Evolutionary conservation across 495 filamentous ascomycete species (phyloP), one percentile per base, ranked within the genome.

Genomic region (Amniculicola lignicola): DNA sequence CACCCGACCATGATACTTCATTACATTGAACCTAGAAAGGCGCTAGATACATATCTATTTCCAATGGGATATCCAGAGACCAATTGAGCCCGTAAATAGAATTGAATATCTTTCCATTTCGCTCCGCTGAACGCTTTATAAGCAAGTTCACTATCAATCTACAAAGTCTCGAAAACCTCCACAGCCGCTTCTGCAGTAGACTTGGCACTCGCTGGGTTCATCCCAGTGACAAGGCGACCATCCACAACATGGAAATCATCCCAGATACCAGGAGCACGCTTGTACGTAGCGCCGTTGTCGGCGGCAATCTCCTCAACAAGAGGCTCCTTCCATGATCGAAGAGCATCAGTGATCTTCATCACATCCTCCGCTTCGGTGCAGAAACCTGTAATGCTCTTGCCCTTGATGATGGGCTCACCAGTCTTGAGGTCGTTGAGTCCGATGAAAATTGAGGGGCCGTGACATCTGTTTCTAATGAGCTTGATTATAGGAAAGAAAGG

Each of bases 211-310:
- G 62, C 55, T 18, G 70, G 70, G 49, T 71, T 73, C 41, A 48
- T 41, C 7, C 69, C 69, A 2, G 66, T 73, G 6, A 71, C 49
- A 19, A 71, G 48, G 18, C 59, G 38, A 0, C 71, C 69, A 50
- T 69, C 74, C 18, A 70, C 65, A 44, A 76, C 59, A 54, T 73
- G 64, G 52, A 74, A 77, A 38, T 71, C 70, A 66, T 74, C 76
- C 76, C 75, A 78, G 25, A 73, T 64, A 6, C 72, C 75, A 7
- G 15, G 18, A 31, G 4, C 1, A 15, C 2, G 31, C 71, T 67
- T 51, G 74, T 72, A 76, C 3, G 56, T 68, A 11, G 73, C 73
- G 19, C 72, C 74, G 38, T 69, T 51, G 0, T 64, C 42, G 23
- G 47, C 45, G 1, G 72, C 69, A 38, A 57, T 6, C 15, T 67